Base-by-base conservation (phyloP, 768 basidiomycete genomes). In the Boletus patriciae region DNA sequence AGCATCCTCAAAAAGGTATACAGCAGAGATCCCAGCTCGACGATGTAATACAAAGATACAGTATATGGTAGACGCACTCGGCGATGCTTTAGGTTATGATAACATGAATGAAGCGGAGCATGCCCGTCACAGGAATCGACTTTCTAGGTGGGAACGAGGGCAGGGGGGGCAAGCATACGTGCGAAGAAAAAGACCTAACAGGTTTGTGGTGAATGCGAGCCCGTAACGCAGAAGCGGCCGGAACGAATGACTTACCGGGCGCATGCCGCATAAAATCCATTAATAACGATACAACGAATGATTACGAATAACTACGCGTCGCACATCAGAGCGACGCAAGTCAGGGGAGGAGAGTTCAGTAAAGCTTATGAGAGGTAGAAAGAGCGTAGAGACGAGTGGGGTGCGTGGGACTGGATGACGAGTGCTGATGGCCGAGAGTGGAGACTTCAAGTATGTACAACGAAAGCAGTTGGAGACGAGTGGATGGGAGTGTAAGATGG, bases 41-140 rank as follows among this genome's bases (percentile, higher is more conserved):
- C 23, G 4, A 55, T 55, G 50, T 46, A 37, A 50, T 52, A 47
- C 23, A 56, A 50, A 21, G 23, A 55, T 47, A 55, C 43, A 53
- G n/a, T 48, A 58, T 54, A 56, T 40, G 59, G 54, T 63, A 66
- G 36, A 37, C 45, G 47, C 49, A 37, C 53, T 58, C 19, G 46
- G 63, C 53, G 27, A 31, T 45, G 50, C 27, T 49, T 41, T 56
- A 69, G 25, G 36, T 48, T 55, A 58, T 29, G 19, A 50, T 44
- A 23, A 36, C 21, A 41, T 38, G 27, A 25, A 46, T 36, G 52
- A 33, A 15, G 40, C n/a, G 27, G 18, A 37, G 16, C 9, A 31
- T 45, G 27, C 11, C 15, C 23, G 9, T 31, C 38, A 29, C 10
- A 21, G 33, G 11, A 43, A 23, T 18, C 31, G 11, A 25, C 9